Base-by-base conservation (phyloP, 1,139 yeast genomes). In the Yamadazyma taylorii region DNA sequence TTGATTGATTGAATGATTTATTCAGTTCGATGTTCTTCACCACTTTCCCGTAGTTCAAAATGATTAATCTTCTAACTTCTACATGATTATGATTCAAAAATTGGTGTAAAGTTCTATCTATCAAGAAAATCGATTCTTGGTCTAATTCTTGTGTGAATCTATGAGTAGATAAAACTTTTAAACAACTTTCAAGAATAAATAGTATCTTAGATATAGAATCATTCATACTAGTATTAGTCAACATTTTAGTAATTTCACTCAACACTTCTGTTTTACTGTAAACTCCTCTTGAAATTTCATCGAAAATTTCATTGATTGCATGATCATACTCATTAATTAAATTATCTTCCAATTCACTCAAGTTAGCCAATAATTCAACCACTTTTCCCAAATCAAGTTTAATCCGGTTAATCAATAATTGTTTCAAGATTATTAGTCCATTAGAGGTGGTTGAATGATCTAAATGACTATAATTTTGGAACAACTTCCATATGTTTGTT, bases 11-110 rank as follows among this genome's bases (percentile, higher is more conserved):
- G n/a, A n/a, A n/a, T n/a, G 17, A 26, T 10, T 31, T 11, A 6
- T 19, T 19, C 32, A 32, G 10, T 16, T 24, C 24, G 8, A 24
- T 24, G 13, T 50, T 56, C 32, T 35, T 40, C 13, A 64, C 39
- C 32, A 69, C 40, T 33, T 53, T 58, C 4, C 76, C 71, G 42
- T 71, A 75, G n/a, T 63, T 60, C 33, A 70, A 59, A 10, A 71
- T 61, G 1, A 69, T 69, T 16, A 53, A 46, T 40, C 76, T 57
- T 43, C 79, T 55, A 6, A 73, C 52, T 28, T 66, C 72, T 8
- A 71, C 71, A 16, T 61, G 63, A 1, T 52, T 54, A 40, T 61
- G 57, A 11, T 53, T 46, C 34, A 73, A 47, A 34, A 53, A 60
- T 10, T 43, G 47, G 30, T 53, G 50, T 11, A 71, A 51, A 1